Percentiles rank a stretch among this genome's conserved stretches.
Conservation (phyloP, 345 rosid genomes). For the Pelargonium nanum region DNA sequence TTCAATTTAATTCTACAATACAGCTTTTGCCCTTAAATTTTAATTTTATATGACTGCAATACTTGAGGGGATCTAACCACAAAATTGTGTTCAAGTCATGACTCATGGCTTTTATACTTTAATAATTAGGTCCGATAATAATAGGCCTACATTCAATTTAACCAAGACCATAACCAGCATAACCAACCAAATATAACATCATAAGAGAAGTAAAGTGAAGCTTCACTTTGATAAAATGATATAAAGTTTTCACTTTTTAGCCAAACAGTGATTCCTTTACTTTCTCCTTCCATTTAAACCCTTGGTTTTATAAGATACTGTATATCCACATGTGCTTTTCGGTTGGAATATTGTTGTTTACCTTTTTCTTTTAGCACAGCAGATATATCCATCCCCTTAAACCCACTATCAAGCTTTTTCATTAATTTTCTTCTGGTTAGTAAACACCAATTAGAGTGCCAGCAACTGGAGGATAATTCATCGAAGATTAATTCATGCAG, state of each 20-base stretch:
- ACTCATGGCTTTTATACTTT: no score
- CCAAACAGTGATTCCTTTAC: not conserved
- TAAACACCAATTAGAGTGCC: not conserved
- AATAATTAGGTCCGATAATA: not conserved
- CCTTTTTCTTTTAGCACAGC: no score
- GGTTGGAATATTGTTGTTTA: not conserved
- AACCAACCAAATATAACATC: not conserved
- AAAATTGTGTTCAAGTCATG: no score
- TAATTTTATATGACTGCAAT: no score
- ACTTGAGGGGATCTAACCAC: no score
- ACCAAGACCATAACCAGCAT: not conserved
- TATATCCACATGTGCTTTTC: no score
- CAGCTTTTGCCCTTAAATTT: not conserved
- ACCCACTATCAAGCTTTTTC: no score
- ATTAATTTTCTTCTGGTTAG: not conserved
- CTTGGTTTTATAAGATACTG: no score
- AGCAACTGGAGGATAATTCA: no score
- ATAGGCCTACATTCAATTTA: not conserved
- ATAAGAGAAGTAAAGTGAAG: not conserved
- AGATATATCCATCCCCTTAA: no score
- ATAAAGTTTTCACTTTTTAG: not conserved
- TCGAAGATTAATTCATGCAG: no score
- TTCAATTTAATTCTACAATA: not conserved
- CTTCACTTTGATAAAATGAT: not conserved
- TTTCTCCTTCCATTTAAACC: not conserved